Percentiles rank a stretch among this genome's conserved stretches.
phyloP scores from a whole-genome alignment of 805 yeast species.

The Komagataella ulmi region DNA sequence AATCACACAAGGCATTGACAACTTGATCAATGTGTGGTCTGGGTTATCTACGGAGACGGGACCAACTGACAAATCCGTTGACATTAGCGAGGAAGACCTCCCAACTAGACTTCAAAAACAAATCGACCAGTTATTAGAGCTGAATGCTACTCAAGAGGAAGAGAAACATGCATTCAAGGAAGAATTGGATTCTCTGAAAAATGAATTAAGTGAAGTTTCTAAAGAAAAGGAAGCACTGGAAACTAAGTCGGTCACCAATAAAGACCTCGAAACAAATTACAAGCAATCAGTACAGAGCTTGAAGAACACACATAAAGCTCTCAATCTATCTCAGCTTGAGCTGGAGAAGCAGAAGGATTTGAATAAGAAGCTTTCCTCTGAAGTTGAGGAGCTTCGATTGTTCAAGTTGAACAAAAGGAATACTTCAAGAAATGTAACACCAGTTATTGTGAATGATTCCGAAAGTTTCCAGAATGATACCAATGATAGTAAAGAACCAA shows the following conservation, averaged over 20 bases:
- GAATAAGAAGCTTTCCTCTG: conserved; percentile 42
- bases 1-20: conserved; percentile 8
- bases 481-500: conserved; percentile 5
- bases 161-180: conserved; percentile 21
- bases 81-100: conserved; percentile 6
- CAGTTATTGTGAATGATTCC: conserved; percentile 4
- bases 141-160: conserved; percentile 12
- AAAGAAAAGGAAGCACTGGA: not conserved
- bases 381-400: conserved; percentile 56
- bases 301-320: conserved; percentile 62
- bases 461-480: not conserved
- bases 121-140: conserved; percentile 35
- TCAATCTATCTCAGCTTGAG: conserved; percentile 63
- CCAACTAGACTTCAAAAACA: conserved; percentile 36
- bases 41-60: conserved; percentile 1
- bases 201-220: conserved; percentile 2
- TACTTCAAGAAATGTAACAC: conserved; percentile 17
- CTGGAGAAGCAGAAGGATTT: conserved; percentile 42
- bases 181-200: conserved; percentile 12
- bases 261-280: conserved; percentile 48
- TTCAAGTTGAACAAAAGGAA: conserved; percentile 22
- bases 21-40: conserved; percentile 6
- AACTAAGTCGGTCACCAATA: conserved; percentile 10
- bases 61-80: conserved; percentile 3
- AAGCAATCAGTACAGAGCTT: conserved; percentile 60